A percentile compares a stretch with the other conserved stretches of the same genome.
Evolutionary conservation across 805 yeast species (phyloP).

Genomic region (Candida broadrunensis): DNA sequence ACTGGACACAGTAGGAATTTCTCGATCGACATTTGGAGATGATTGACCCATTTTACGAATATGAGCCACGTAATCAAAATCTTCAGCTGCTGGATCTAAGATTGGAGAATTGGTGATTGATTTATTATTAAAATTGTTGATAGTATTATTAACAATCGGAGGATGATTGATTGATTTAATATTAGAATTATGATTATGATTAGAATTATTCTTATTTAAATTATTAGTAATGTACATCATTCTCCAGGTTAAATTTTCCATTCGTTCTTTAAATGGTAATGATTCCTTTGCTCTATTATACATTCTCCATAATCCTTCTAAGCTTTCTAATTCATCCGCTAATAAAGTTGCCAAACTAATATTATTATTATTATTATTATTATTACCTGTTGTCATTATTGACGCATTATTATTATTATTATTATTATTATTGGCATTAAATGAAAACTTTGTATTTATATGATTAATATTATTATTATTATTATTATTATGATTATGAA

Average conservation of each 20-base stretch:
- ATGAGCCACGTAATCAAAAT: conserved; percentile 64
- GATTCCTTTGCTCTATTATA: conserved; percentile 73
- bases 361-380: not conserved
- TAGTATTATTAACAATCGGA: no score
- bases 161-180: not conserved
- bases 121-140: not conserved
- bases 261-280: conserved; percentile 70
- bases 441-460: not conserved
- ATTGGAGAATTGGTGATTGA: conserved; percentile 1
- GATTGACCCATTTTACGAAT: conserved; percentile 54
- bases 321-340: conserved; percentile 4
- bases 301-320: conserved; percentile 65
- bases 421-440: not conserved
- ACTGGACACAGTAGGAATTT: not conserved
- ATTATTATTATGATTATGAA: not conserved
- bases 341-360: conserved; percentile 2
- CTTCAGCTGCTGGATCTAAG: conserved; percentile 47
- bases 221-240: conserved; percentile 58
- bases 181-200: not conserved
- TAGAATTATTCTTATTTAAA: not conserved
- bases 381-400: not conserved
- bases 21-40: not conserved
- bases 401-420: not conserved
- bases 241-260: conserved; percentile 87
- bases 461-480: no score